Evolutionary conservation across 1,284 basidiomycete genomes (phyloP).

Genomic region (Trichosporon sp.): DNA sequence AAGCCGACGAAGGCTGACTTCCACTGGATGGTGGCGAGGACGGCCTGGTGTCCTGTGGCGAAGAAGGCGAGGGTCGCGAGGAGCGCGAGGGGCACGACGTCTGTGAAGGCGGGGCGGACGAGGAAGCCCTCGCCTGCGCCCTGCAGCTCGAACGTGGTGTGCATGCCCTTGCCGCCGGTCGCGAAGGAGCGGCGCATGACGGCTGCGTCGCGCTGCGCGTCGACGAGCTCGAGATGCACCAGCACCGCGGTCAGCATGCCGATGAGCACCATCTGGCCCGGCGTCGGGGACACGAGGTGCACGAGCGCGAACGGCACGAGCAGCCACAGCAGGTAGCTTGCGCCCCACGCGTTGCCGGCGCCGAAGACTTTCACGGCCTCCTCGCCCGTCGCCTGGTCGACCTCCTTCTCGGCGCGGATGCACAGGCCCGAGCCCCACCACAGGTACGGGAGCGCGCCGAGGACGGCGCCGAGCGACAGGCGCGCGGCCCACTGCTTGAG

Average conservation of each 20-base stretch:
- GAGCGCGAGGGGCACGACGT: conserved; percentile 67
- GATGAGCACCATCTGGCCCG: conserved; percentile 72
- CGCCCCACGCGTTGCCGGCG: conserved; percentile 84
- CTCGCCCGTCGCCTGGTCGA: conserved; percentile 33
- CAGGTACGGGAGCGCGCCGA: conserved; percentile 58
- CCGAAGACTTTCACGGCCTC: conserved; percentile 69
- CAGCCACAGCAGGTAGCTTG: conserved; percentile 79
- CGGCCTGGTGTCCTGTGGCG: conserved; percentile 86
- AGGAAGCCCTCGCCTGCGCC: conserved; percentile 50
- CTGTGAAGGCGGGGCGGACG: conserved; percentile 58
- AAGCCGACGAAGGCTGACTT: conserved; percentile 80
- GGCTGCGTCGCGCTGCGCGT: conserved; percentile 69
- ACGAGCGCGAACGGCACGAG: conserved; percentile 60
- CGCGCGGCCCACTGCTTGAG: conserved; percentile 63
- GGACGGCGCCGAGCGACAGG: conserved; percentile 54
- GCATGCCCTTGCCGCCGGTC: conserved; percentile 24
- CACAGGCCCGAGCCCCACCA: conserved; percentile 71
- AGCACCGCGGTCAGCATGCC: conserved; percentile 63
- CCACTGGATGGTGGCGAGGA: conserved; percentile 90
- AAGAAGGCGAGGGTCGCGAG: conserved; percentile 76
- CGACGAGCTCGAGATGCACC: conserved; percentile 69
- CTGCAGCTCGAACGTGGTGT: conserved; percentile 49
- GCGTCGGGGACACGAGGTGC: conserved; percentile 69
- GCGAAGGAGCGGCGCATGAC: conserved; percentile 50
- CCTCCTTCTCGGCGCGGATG: conserved; percentile 57